Conservation (phyloP, 768 basidiomycete genomes). For the Mycena latifolia region DNA sequence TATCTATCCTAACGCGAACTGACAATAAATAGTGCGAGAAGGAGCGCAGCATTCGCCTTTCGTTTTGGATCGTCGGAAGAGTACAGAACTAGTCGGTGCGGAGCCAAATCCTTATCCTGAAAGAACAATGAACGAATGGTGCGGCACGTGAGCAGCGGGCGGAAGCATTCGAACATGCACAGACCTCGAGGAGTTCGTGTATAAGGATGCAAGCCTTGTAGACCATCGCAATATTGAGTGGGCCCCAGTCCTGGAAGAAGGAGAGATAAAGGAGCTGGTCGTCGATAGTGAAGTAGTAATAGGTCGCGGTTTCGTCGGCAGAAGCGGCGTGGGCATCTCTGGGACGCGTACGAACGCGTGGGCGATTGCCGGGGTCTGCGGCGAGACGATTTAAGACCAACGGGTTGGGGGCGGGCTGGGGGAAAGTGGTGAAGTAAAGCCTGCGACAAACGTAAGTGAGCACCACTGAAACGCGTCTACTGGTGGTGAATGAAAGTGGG, state of each 20-base stretch:
- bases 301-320: conserved; percentile 80
- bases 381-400: conserved; percentile 72
- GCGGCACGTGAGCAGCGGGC: conserved; percentile 56
- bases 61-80: conserved; percentile 86
- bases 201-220: conserved; percentile 94
- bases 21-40: conserved; percentile 94
- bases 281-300: conserved; percentile 95
- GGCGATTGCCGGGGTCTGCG: conserved; percentile 64
- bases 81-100: conserved; percentile 88
- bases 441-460: conserved; percentile 51
- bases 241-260: conserved; percentile 97
- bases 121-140: conserved; percentile 38
- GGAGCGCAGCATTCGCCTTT: conserved; percentile 95
- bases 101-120: conserved; percentile 80
- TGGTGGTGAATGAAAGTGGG: conserved; percentile 26
- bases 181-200: conserved; percentile 87
- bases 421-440: conserved; percentile 92
- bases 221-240: conserved; percentile 92
- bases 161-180: conserved; percentile 40
- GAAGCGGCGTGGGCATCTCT: conserved; percentile 72
- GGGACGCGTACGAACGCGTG: conserved; percentile 72
- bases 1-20: conserved; percentile 46
- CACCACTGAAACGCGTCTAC: conserved; percentile 29
- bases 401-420: conserved; percentile 77
- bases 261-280: conserved; percentile 92